Base-by-base conservation (phyloP, 2,329 filamentous ascomycete species). In the Penicillium sp. region DNA sequence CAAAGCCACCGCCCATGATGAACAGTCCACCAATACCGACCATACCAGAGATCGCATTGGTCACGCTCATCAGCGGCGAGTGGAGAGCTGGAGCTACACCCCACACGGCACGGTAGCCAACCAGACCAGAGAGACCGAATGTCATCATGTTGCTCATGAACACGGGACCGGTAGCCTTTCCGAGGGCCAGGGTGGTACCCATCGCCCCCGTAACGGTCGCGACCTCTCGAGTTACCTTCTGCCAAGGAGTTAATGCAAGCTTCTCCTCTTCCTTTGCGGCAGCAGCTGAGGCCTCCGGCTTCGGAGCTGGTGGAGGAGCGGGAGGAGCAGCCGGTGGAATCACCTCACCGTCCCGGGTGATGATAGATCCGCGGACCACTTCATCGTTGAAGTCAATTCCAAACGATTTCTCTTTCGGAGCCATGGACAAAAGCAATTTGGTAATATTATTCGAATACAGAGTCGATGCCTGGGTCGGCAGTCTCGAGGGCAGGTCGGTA, bases 381-480 rank as follows among this genome's bases (percentile, higher is more conserved):
- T 95, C 91, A 62, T 96, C 92, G 0, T 84, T 82, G 3, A 95
- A 78, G 63, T 95, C 90, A 42, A 96, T 81, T 7, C 90, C 90
- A 59, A 91, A 96, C 33, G 87, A 83, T 59, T 90, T 91, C 2
- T 91, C 86, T 55, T 88, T 83, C 1, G 91, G 90, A 1, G 86
- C 75, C 81, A 96, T 91, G 0, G 91, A 94, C 9, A 96, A 80
- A 24, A 96, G 77, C 53, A 92, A 89, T 69, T 96, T 96, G 62
- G 88, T 92, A 65, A 96, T 92, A 69, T 96, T 96, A 81, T 96
- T 96, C 2, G 90, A 94, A 74, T 96, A 96, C 18, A 96, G 77
- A 0, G 90, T 95, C 0, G 91, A 95, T 0, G 91, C 91, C 71
- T 96, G 92, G 0, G 91, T 95, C 0, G 92, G 91, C 2, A 96